Percentiles rank a stretch among this genome's conserved stretches.
Conservation (phyloP, 2,329 filamentous ascomycete species). For the Colletotrichum paranaense region DNA sequence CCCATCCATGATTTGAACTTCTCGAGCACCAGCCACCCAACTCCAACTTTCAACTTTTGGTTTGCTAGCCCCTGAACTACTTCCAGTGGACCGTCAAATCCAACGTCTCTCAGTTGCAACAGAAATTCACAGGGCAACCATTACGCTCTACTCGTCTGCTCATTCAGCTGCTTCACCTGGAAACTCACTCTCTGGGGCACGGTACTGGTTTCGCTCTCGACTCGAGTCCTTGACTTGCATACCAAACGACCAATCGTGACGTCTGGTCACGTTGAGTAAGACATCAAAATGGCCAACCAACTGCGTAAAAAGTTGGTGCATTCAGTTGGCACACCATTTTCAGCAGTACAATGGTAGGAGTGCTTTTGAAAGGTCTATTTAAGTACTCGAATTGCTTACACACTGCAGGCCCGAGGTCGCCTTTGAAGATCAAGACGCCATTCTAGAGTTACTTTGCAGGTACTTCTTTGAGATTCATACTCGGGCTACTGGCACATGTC, state of each 20-base stretch:
- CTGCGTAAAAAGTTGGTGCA: conserved; percentile 66
- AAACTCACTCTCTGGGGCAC: neutral
- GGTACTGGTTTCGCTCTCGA: neutral
- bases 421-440: conserved; percentile 68
- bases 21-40: neutral
- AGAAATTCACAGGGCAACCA: neutral
- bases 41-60: neutral
- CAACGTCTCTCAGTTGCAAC: neutral
- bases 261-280: neutral
- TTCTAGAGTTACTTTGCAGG: conserved; percentile 76
- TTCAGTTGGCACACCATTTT: conserved; percentile 75
- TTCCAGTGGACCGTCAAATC: neutral
- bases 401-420: conserved; percentile 69
- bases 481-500: neutral
- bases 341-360: conserved; percentile 67
- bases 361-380: neutral
- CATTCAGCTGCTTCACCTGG: neutral
- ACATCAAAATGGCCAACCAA: neutral
- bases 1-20: neutral
- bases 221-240: neutral
- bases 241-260: neutral
- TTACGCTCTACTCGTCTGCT: neutral
- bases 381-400: neutral
- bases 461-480: conserved; percentile 45
- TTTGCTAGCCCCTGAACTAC: neutral